Evolutionary conservation across 352 stramenopile genomes (phyloP).

Genomic region (Elongisporangium senticosum): DNA sequence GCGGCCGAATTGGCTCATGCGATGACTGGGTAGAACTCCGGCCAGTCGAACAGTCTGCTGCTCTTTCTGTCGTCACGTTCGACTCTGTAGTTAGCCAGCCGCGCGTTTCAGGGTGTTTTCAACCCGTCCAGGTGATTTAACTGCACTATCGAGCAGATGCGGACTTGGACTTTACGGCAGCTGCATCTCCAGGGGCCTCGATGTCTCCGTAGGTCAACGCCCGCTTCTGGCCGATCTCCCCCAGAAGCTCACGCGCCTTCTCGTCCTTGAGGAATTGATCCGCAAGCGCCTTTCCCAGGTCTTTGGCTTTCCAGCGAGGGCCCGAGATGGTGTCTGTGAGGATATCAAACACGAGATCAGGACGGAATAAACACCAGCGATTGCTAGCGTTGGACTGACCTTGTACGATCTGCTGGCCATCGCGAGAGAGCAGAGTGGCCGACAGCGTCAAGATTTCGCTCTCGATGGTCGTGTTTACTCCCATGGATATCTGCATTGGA

Average conservation of each 20-base stretch:
- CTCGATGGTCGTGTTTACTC: slow-evolving; percentile 41
- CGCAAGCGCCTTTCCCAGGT: slow-evolving; percentile 31
- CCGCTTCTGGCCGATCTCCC: slow-evolving; percentile 37
- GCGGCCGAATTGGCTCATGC: too few species aligned
- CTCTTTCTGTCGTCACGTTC: too few species aligned
- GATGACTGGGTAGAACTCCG: too few species aligned
- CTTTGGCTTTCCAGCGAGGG: slow-evolving; percentile 28
- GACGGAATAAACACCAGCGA: too few species aligned
- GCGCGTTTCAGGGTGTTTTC: too few species aligned
- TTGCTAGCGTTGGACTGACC: slow-evolving; percentile 7
- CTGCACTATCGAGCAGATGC: too few species aligned
- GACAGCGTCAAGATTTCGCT: slow-evolving; percentile 36
- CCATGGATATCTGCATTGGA: slow-evolving; percentile 38
- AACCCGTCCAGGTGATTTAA: too few species aligned
- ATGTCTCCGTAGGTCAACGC: slow-evolving; percentile 39
- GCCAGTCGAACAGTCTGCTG: too few species aligned
- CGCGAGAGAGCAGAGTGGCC: slow-evolving; percentile 34
- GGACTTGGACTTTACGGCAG: slow-evolving; percentile 8
- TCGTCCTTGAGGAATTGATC: slow-evolving; percentile 27
- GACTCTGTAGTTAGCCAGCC: too few species aligned
- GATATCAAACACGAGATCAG: not conserved
- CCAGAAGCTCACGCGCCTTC: slow-evolving; percentile 22
- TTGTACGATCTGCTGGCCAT: slow-evolving; percentile 28
- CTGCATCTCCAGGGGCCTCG: slow-evolving; percentile 37
- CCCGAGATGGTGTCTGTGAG: slow-evolving; percentile 24